Evolutionary conservation across 305 asterid genomes (phyloP).

Genomic region (Fraxinus dipetala): DNA sequence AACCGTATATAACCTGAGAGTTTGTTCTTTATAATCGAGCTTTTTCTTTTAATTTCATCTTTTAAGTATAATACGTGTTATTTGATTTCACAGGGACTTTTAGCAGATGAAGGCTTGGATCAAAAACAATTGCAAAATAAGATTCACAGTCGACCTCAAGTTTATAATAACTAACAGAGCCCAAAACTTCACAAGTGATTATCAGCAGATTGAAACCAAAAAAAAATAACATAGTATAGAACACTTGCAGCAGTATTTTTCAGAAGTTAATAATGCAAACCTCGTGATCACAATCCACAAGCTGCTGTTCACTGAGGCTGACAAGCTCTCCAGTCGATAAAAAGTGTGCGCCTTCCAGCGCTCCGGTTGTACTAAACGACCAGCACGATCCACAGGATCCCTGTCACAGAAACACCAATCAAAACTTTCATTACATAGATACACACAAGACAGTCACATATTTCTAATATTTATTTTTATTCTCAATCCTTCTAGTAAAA

Average conservation of each 20-base stretch:
- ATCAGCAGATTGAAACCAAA: background rate
- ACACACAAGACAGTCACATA: background rate
- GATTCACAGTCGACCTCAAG: background rate
- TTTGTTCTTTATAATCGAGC: background rate
- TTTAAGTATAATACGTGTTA: background rate
- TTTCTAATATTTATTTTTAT: background rate
- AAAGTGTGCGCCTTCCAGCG: conserved; percentile 79
- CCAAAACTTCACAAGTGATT: background rate
- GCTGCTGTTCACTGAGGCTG: conserved; percentile 95
- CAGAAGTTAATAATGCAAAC: conserved; percentile 33
- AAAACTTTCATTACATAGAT: background rate
- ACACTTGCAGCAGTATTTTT: background rate
- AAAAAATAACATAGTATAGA: background rate
- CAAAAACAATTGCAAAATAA: background rate
- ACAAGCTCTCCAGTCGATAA: conserved; percentile 72
- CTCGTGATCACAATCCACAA: conserved; percentile 94
- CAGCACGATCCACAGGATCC: conserved; percentile 82
- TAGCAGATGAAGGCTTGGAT: background rate
- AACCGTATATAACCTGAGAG: background rate
- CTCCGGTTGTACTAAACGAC: conserved; percentile 62
- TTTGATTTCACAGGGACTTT: background rate
- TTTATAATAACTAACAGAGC: background rate
- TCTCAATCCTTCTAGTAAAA: no score
- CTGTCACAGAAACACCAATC: conserved; percentile 33
- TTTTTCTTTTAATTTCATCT: background rate